Evolutionary conservation across 202 grass and related monocot species (phyloP).

Genomic region (Bolboschoenoplectus hybrid): DNA sequence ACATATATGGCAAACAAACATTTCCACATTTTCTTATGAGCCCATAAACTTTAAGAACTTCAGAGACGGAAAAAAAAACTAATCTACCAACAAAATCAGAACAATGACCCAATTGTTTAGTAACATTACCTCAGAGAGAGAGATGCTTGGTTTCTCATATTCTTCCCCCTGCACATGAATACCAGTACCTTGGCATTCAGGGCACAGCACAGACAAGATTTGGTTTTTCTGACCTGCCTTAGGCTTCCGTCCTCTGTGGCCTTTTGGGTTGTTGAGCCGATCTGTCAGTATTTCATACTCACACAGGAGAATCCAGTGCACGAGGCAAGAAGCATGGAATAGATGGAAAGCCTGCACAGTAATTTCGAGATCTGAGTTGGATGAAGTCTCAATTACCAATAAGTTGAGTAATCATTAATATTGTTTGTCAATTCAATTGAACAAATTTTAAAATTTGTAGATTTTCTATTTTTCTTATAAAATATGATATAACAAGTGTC

Average conservation of each 20-base stretch:
- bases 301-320: slow-evolving; percentile 89
- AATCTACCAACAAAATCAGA: background rate
- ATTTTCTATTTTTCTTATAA: background rate
- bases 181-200: slow-evolving; percentile 95
- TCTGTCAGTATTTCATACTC: slow-evolving; percentile 73
- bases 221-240: slow-evolving; percentile 60
- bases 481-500: background rate
- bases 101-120: background rate
- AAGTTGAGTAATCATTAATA: background rate
- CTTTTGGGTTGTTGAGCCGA: slow-evolving; percentile 60
- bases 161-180: slow-evolving; percentile 69
- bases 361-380: slow-evolving; percentile 7
- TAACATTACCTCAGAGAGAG: slow-evolving; percentile 77
- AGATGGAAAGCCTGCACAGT: slow-evolving; percentile 85
- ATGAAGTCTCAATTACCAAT: background rate
- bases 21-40: slow-evolving; percentile 8
- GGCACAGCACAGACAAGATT: slow-evolving; percentile 73
- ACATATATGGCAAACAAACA: slow-evolving; percentile 7
- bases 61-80: background rate
- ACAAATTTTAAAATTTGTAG: background rate
- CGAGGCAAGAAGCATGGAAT: slow-evolving; percentile 90
- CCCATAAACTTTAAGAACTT: background rate
- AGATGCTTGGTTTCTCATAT: slow-evolving; percentile 80
- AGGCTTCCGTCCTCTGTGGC: slow-evolving; percentile 79
- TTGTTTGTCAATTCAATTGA: background rate